A percentile compares a stretch with the other conserved stretches of the same genome.
Conservation (phyloP, 2,329 filamentous ascomycete genomes). For the Cladosporium colombiae region DNA sequence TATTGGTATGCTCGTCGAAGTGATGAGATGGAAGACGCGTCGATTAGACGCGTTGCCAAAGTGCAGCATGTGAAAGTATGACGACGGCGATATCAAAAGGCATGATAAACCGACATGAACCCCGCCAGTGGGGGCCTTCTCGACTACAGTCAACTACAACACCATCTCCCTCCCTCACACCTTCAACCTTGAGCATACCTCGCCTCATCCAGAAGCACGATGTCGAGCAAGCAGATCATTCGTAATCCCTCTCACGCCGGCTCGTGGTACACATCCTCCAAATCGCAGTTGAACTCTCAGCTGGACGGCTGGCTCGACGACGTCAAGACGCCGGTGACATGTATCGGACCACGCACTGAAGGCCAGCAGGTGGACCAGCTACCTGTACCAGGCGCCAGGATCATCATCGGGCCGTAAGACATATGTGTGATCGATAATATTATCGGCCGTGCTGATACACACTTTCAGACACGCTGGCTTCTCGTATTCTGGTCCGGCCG, state of each 20-base stretch:
- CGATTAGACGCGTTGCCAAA: neutral
- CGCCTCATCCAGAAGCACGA: conserved; percentile 17
- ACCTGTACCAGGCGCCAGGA: conserved; percentile 72
- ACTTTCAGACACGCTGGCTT: conserved; percentile 82
- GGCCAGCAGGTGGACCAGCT: conserved; percentile 47
- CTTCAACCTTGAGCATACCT: neutral
- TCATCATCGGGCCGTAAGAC: conserved; percentile 86
- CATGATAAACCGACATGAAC: conserved; percentile 3
- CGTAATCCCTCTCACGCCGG: conserved; percentile 75
- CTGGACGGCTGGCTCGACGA: conserved; percentile 73
- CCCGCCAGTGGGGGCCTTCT: conserved; percentile 3
- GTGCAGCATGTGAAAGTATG: neutral
- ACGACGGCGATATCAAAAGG: neutral
- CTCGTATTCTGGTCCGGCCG: conserved; percentile 84
- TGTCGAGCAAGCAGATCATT: conserved; percentile 37
- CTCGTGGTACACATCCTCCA: conserved; percentile 76
- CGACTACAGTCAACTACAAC: neutral
- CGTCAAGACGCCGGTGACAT: conserved; percentile 68
- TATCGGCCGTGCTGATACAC: conserved; percentile 22
- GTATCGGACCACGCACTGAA: conserved; percentile 52
- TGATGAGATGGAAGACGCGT: neutral
- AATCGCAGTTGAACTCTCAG: conserved; percentile 61
- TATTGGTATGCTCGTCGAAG: neutral
- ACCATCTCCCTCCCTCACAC: neutral
- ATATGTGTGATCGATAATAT: neutral